A percentile compares a stretch with the other conserved stretches of the same genome.
Evolutionary conservation across 371 early-diverging fungal genomes (phyloP).

Genomic region (Mucor lusitanicus): DNA sequence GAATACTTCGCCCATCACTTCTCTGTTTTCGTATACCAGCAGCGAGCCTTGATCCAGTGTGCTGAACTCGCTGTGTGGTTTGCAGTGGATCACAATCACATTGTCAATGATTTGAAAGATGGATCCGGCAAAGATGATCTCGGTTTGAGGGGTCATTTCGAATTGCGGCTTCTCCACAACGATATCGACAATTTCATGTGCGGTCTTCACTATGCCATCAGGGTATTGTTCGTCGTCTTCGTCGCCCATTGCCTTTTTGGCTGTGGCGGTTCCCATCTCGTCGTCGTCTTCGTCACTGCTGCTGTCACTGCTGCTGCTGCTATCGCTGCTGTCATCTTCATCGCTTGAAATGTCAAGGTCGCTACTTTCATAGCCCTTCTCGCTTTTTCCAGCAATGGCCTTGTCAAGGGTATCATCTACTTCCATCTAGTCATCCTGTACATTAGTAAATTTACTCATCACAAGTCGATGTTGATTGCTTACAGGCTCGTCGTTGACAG

Average conservation of each 20-base stretch:
- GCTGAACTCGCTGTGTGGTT: slow-evolving; percentile 44
- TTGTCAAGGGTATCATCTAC: slow-evolving; percentile 25
- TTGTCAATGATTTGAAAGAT: slow-evolving; percentile 74
- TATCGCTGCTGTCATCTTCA: slow-evolving; percentile 16
- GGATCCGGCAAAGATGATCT: slow-evolving; percentile 63
- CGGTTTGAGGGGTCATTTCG: slow-evolving; percentile 56
- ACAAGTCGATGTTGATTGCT: not conserved
- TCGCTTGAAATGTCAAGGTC: slow-evolving; percentile 35
- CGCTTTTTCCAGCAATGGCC: slow-evolving; percentile 27
- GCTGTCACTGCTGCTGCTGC: slow-evolving; percentile 11
- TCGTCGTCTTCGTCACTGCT: slow-evolving; percentile 9
- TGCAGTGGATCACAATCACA: slow-evolving; percentile 73
- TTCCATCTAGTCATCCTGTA: not conserved
- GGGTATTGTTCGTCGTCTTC: slow-evolving; percentile 21
- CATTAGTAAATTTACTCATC: not conserved
- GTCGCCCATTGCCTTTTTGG: slow-evolving; percentile 4
- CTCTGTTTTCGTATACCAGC: slow-evolving; percentile 67
- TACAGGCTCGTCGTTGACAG: not conserved
- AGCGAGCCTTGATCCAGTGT: slow-evolving; percentile 83
- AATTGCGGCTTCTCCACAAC: slow-evolving; percentile 62
- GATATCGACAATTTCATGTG: slow-evolving; percentile 62
- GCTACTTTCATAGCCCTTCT: slow-evolving; percentile 35
- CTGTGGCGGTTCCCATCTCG: not conserved
- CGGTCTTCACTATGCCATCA: slow-evolving; percentile 35
- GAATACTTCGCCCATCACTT: slow-evolving; percentile 79